A percentile compares a stretch with the other conserved stretches of the same genome.
phyloP scores from a whole-genome alignment of 2,329 filamentous ascomycete genomes.

The Dothistroma pini region DNA sequence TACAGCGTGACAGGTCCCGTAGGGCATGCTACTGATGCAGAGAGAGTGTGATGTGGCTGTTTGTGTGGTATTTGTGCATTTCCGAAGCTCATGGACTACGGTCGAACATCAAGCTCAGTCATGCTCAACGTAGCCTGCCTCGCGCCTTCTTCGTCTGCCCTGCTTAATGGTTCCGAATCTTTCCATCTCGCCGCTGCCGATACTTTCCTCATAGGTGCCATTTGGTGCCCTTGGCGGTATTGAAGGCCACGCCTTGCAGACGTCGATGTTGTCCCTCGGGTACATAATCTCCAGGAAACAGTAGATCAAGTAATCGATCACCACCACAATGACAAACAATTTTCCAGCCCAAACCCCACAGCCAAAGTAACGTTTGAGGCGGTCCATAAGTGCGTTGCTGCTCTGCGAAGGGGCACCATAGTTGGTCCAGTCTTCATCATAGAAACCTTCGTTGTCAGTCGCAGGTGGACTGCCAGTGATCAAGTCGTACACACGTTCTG shows the following conservation, averaged over 20 bases:
- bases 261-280: conserved; percentile 80
- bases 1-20: conserved; percentile 43
- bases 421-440: conserved; percentile 65
- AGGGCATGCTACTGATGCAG: conserved; percentile 38
- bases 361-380: conserved; percentile 93
- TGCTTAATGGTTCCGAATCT: conserved; percentile 16
- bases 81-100: neutral
- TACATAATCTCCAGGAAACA: conserved; percentile 83
- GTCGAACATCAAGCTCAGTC: neutral
- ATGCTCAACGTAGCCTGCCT: neutral
- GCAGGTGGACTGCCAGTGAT: conserved; percentile 76
- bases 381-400: conserved; percentile 89
- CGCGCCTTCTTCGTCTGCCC: conserved; percentile 11
- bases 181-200: conserved; percentile 11
- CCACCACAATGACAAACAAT: conserved; percentile 88
- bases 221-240: neutral
- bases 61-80: neutral
- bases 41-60: conserved; percentile 7
- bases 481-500: conserved; percentile 91
- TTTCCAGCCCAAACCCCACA: conserved; percentile 99
- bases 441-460: conserved; percentile 71
- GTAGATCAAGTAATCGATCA: conserved; percentile 91
- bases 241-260: conserved; percentile 80
- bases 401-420: conserved; percentile 55
- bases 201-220: conserved; percentile 4